Percentiles rank a stretch among this genome's conserved stretches.
Conservation (phyloP, 192 early-diverging fungal species). For the Coemansia sp. region DNA sequence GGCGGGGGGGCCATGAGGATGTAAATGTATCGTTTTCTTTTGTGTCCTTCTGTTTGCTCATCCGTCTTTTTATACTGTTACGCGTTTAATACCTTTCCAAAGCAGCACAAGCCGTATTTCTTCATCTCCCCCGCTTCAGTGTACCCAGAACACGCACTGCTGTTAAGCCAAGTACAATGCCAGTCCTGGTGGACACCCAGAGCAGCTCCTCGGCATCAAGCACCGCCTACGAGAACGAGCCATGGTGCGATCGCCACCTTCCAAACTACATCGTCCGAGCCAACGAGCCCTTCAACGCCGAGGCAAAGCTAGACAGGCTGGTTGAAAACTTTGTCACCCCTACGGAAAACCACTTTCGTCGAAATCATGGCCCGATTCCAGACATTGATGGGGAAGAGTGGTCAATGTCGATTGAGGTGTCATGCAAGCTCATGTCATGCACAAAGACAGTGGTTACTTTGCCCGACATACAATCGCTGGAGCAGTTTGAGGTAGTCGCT, state of each 20-base stretch:
- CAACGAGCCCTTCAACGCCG: slow-evolving; percentile 83
- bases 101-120: no score
- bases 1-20: no score
- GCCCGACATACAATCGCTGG: slow-evolving; percentile 57
- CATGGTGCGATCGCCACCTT: slow-evolving; percentile 58
- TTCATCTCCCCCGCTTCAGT: no score
- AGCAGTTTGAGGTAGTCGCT: slow-evolving; percentile 60
- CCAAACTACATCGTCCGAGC: slow-evolving; percentile 63
- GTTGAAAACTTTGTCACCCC: slow-evolving; percentile 73
- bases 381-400: slow-evolving; percentile 61
- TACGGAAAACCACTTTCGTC: slow-evolving; percentile 73
- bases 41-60: no score
- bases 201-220: background rate
- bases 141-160: no score
- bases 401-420: slow-evolving; percentile 59
- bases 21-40: no score
- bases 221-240: slow-evolving; percentile 66
- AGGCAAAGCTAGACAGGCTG: slow-evolving; percentile 63
- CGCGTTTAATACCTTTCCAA: no score
- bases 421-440: slow-evolving; percentile 13
- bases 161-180: background rate
- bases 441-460: slow-evolving; percentile 46
- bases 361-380: slow-evolving; percentile 90
- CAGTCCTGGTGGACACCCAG: background rate
- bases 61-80: no score